Evolutionary conservation across 345 rosid genomes (phyloP), one percentile per base, ranked within the genome.

Genomic region (Sapria himalayana): DNA sequence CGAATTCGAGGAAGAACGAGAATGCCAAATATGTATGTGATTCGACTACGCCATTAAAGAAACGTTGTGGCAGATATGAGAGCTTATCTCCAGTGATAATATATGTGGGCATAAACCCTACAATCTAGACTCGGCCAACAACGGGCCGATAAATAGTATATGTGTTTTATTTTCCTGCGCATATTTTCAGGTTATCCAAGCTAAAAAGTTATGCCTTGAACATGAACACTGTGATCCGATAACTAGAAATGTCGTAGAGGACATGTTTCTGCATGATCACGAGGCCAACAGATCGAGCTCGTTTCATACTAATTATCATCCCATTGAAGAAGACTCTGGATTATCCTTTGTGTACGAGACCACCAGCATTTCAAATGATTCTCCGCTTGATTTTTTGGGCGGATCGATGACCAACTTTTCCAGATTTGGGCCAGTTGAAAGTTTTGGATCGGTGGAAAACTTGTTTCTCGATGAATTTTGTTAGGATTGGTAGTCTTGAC

Each of bases 291-390:
- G 63, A 39, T 40, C 53, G 13, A 52, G 57, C 66, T 60, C 72
- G 48, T 57, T 55, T 17, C 44, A 52, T 17, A 39, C 25, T 46
- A 59, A 45, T 52, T 72, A 70, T 51, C 86, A 84, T 0, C 42
- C 47, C 10, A 37, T 60, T 47, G 65, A 57, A 13, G 85, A 69
- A 3, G 37, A 55, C 9, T 15, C 56, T 4, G 60, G 61, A 18
- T 56, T 71, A 52, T 73, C 99, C 1, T 89, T 74, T 18, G 56
- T 89, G 46, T 89, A 89, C 18, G 99, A 89, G 64, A 76, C 92
- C 4, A 68, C 78, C 14, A 55, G 69, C 49, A 56, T 79, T 63
- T 65, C 91, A 3, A 56, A 77, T 18, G 85, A 77, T 56, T 69
- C 71, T 3, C 86, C 95, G 0, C 79, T 82, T 9, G 98, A 89